Conservation (phyloP, 2,329 filamentous ascomycete species). For the Aspergillus eucalypticola region DNA sequence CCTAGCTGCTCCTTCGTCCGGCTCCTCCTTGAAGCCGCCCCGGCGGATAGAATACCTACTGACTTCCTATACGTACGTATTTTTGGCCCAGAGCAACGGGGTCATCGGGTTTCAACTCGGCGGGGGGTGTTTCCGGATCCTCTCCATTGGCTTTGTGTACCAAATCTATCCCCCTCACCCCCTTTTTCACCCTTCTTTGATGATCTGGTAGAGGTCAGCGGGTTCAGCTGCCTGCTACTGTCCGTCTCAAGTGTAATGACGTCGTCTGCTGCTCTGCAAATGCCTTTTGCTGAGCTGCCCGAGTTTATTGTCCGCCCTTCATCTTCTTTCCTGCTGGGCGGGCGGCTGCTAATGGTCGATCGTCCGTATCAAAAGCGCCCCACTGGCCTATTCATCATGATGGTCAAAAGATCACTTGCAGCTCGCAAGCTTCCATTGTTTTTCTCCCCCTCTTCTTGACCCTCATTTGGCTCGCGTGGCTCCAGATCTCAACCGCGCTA, state of each 20-base stretch:
- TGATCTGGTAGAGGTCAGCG: neutral
- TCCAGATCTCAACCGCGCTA: constrained; percentile 25
- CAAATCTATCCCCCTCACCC: neutral
- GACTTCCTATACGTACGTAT: neutral
- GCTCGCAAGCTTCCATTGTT: constrained; percentile 16
- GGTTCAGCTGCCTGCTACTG: constrained; percentile 7
- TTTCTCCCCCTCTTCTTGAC: constrained; percentile 16
- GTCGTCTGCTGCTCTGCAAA: constrained; percentile 13
- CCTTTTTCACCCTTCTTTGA: neutral
- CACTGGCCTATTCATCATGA: constrained; percentile 5
- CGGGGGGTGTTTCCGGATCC: neutral
- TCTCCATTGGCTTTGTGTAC: neutral
- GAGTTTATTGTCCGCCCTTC: constrained; percentile 12
- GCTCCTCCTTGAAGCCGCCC: too few species aligned
- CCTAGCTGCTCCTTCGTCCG: neutral
- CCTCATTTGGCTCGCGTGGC: constrained; percentile 25
- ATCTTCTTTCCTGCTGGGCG: neutral
- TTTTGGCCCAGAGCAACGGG: neutral
- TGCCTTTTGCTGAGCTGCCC: neutral
- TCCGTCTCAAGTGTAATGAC: constrained; percentile 22
- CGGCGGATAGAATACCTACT: neutral
- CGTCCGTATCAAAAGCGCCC: constrained; percentile 6
- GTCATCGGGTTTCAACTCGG: neutral
- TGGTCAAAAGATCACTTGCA: constrained; percentile 24
- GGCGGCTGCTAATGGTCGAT: constrained; percentile 6